Conservation (phyloP, 495 filamentous ascomycete genomes). For the Copromyces sp. region DNA sequence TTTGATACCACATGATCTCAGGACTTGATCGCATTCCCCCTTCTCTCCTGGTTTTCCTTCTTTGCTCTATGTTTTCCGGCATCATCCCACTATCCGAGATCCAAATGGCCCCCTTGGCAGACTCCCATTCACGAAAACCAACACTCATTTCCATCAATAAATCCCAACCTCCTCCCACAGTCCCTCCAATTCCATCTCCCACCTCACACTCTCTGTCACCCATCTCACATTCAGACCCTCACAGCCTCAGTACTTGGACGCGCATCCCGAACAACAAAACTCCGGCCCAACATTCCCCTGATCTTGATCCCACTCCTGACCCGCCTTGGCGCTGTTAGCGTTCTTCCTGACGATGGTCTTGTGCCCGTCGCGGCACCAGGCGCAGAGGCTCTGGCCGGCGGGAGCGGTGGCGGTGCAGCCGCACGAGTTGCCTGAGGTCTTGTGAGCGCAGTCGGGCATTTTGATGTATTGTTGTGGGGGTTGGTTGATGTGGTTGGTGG, state of each 20-base stretch:
- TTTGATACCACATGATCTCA: too few relatives aligned
- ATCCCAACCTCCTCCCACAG: neutral
- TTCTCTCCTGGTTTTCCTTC: too few relatives aligned
- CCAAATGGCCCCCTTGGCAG: too few relatives aligned
- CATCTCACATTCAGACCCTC: too few relatives aligned
- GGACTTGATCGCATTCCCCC: too few relatives aligned
- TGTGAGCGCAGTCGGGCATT: neutral
- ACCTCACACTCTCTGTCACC: too few relatives aligned
- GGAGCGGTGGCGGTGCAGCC: neutral
- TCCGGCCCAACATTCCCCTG: neutral
- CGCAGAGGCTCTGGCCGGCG: neutral
- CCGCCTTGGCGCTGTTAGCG: neutral
- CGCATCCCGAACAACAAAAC: neutral
- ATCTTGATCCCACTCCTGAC: neutral
- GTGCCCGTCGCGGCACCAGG: neutral
- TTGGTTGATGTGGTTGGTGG: neutral
- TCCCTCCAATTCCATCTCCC: too few relatives aligned
- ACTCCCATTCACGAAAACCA: too few relatives aligned
- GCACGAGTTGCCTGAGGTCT: neutral
- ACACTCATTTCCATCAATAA: too few relatives aligned
- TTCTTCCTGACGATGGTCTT: neutral
- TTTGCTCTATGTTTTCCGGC: too few relatives aligned
- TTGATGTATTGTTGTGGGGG: neutral
- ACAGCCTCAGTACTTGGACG: neutral
- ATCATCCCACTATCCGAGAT: neutral